Evolutionary conservation across 306 rosid species (phyloP), one percentile per base, ranked within the genome.

Genomic region (Cucumis hystrix): DNA sequence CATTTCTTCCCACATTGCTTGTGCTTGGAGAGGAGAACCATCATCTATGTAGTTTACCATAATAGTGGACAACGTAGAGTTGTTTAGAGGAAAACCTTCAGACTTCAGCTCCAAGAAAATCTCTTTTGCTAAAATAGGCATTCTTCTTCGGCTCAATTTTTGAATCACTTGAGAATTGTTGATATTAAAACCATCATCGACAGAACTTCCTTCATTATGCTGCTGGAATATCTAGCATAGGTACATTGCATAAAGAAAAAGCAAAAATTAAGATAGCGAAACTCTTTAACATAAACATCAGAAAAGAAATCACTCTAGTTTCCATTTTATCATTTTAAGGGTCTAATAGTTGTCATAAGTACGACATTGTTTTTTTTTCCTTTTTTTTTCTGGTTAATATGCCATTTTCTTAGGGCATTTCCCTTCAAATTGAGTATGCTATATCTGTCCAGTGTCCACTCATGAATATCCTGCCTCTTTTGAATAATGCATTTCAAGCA

Each of bases 1-100:
- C 55, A 89, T 79, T 80, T 89, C 90, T 2, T 88, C 87, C 97
- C 95, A 89, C 52, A 80, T 78, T 41, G 78, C 70, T 45, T 78
- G 80, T 30, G 91, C 88, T 76, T 89, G 90, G 61, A 77, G 83
- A 28, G 88, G 75, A 57, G 82, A 78, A 66, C 84, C 90, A 78
- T 77, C 86, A 30, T 84, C 83, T 14, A 88, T 85, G 79, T 80
- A 86, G 77, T 83, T 74, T 45, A 87, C 70, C 86, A 89, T 80
- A 72, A 83, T 62, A 16, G 85, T 76, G 79, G 85, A 79, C 68
- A 91, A 78, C 16, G 83, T 77, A 45, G 89, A 79, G 77, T 52
- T 75, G 49, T 78, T 76, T n/a, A 79, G 83, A 59, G 79, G 74
- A 83, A 37, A 72, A 71, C 78, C 82, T 61, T 82, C 83, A 25